A percentile compares a stretch with the other conserved stretches of the same genome.
Conservation (phyloP, 805 yeast genomes). For the Wickerhamiella nectarea region DNA sequence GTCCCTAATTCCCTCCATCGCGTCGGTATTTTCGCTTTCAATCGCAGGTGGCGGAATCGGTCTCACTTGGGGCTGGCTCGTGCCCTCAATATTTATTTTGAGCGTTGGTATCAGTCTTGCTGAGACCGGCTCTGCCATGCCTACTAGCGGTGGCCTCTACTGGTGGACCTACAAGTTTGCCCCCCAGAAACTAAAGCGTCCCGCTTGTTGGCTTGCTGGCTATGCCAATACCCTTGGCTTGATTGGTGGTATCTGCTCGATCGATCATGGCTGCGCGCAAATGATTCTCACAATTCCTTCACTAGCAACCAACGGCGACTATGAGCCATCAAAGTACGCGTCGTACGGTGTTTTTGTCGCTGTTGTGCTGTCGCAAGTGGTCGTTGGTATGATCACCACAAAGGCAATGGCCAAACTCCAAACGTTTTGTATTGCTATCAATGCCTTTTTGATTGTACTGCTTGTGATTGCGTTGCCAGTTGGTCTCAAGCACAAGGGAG, state of each 20-base stretch:
- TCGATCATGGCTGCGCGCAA: constrained; percentile 57
- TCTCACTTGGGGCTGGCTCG: constrained; percentile 62
- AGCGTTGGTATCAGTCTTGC: constrained; percentile 48
- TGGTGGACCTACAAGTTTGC: constrained; percentile 58
- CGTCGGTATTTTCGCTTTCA: constrained; percentile 40
- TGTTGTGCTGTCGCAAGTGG: constrained; percentile 38
- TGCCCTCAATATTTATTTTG: constrained; percentile 44
- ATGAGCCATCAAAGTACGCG: constrained; percentile 40
- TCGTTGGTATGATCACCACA: constrained; percentile 44
- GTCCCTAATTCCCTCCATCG: constrained; percentile 49
- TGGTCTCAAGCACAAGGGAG: constrained; percentile 27
- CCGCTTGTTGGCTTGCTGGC: constrained; percentile 50
- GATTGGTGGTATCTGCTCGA: constrained; percentile 52
- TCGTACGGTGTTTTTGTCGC: constrained; percentile 56
- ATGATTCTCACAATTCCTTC: constrained; percentile 31
- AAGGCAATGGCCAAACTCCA: constrained; percentile 45
- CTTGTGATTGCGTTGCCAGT: constrained; percentile 53
- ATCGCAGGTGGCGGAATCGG: constrained; percentile 51
- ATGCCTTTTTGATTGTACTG: constrained; percentile 38
- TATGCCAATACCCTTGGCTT: constrained; percentile 54
- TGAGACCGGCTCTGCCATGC: constrained; percentile 53
- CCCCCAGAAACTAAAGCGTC: constrained; percentile 38
- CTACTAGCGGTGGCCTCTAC: constrained; percentile 65
- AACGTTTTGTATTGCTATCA: constrained; percentile 41
- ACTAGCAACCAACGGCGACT: constrained; percentile 24